Evolutionary conservation across 139 green algal genomes (phyloP).

Genomic region (Pleodorina starrii): DNA sequence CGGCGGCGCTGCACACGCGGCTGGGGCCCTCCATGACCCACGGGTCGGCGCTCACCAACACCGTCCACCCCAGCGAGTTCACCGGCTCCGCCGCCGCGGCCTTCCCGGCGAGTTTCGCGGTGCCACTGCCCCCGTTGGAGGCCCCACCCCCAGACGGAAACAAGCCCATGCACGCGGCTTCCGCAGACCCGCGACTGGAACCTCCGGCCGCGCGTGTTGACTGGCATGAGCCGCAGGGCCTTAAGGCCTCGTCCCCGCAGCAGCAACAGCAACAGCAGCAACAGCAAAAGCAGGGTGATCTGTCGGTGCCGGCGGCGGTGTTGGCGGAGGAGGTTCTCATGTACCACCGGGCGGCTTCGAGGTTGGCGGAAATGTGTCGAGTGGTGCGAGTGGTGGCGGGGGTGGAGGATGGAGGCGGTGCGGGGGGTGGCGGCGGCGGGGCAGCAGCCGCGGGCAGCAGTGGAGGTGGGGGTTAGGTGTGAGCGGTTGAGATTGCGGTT

Average conservation of each 20-base stretch:
- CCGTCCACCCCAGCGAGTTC: neutral
- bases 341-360: constrained; percentile 60
- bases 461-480: too few species aligned
- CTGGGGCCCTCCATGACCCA: constrained; percentile 14
- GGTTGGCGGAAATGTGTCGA: constrained; percentile 57
- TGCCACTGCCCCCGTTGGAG: neutral
- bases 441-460: too few species aligned
- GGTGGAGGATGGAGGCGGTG: neutral
- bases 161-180: neutral
- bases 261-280: neutral
- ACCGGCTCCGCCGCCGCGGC: neutral
- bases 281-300: neutral
- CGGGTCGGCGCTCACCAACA: neutral
- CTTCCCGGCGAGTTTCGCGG: neutral
- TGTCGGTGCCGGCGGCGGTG: constrained; percentile 13
- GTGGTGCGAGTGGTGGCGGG: neutral
- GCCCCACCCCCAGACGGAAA: neutral
- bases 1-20: neutral
- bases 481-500: too few species aligned
- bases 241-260: neutral
- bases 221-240: too few species aligned
- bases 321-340: constrained; percentile 64
- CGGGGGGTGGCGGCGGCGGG: too few species aligned
- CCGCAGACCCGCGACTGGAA: neutral
- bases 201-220: too few species aligned